Conservation (phyloP, 2,329 filamentous ascomycete species). For the Tolypocladium ovalisporum region DNA sequence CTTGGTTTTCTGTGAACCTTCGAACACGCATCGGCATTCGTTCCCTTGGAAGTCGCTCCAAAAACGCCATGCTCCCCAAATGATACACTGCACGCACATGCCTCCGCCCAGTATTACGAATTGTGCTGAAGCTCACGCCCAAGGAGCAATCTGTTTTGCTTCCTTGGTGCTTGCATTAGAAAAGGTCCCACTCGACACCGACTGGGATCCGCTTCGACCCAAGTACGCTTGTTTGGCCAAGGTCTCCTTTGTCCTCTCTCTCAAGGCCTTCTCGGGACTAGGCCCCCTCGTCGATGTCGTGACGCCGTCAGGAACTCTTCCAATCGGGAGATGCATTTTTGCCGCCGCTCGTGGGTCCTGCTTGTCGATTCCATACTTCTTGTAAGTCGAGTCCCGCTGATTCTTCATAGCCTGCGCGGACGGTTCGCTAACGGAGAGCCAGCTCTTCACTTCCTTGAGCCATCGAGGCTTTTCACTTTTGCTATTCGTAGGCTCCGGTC, state of each 20-base stretch:
- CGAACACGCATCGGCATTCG: background rate
- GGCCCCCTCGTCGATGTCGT: constrained; percentile 34
- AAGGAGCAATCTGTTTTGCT: constrained; percentile 20
- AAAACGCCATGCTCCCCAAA: background rate
- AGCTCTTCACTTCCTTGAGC: constrained; percentile 33
- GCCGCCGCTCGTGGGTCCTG: constrained; percentile 31
- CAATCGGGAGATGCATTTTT: constrained; percentile 35
- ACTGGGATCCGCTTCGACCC: constrained; percentile 15
- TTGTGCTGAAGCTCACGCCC: constrained; percentile 8
- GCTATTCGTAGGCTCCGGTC: constrained; percentile 5
- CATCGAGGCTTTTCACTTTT: constrained; percentile 22
- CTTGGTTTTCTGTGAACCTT: background rate
- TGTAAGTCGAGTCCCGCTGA: constrained; percentile 31
- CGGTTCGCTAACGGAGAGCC: constrained; percentile 38
- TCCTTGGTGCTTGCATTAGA: constrained; percentile 18
- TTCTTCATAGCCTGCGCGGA: constrained; percentile 36
- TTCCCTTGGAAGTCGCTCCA: background rate
- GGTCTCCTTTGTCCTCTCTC: constrained; percentile 21
- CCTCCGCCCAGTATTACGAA: background rate
- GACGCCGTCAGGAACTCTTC: constrained; percentile 31
- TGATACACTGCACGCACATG: constrained; percentile 2
- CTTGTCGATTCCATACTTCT: constrained; percentile 30
- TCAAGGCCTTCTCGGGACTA: constrained; percentile 32
- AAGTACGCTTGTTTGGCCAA: constrained; percentile 16
- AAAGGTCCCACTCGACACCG: constrained; percentile 24